These are phyloP conservation scores for Annona squamosa DNA, from an alignment of 164 flowering plant genomes.

Conservation along the genomic window DNA sequence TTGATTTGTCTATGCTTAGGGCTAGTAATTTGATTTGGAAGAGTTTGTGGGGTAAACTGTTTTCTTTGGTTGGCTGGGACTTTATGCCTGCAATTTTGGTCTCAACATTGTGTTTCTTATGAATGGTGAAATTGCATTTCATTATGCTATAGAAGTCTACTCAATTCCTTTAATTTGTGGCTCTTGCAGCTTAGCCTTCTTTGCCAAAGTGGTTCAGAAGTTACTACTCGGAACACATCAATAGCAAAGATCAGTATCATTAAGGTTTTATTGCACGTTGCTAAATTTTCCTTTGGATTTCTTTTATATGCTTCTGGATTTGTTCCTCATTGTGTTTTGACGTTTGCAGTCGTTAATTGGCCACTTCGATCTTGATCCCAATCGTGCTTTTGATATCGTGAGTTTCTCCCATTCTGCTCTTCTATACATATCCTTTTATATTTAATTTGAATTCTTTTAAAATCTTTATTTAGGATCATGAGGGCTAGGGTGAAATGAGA, in stretches of 20 bases:
- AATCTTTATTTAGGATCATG: neutral
- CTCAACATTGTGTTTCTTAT: neutral
- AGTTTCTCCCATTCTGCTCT: constrained; percentile 23
- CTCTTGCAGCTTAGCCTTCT: constrained; percentile 75
- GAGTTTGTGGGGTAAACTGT: too few species aligned
- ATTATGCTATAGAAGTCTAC: neutral
- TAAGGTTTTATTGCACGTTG: constrained; percentile 49
- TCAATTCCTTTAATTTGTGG: neutral
- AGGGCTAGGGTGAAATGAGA: neutral
- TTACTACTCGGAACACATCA: constrained; percentile 41
- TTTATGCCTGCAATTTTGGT: neutral
- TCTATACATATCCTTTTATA: neutral
- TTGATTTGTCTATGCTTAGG: too few species aligned
- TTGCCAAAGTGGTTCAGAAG: constrained; percentile 53
- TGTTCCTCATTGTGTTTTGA: neutral
- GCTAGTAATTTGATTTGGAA: too few species aligned
- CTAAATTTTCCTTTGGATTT: neutral
- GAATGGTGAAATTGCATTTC: neutral
- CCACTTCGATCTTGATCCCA: constrained; percentile 97
- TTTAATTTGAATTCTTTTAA: neutral
- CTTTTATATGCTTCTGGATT: neutral
- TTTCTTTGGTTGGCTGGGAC: too few species aligned
- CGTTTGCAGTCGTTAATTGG: constrained; percentile 91
- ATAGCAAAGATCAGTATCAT: constrained; percentile 73
- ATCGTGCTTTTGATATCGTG: constrained; percentile 98